These are phyloP conservation scores for Pseudogymnoascus sp. DNA, from an alignment of 2,329 filamentous ascomycete genomes.

Conservation along the genomic window DNA sequence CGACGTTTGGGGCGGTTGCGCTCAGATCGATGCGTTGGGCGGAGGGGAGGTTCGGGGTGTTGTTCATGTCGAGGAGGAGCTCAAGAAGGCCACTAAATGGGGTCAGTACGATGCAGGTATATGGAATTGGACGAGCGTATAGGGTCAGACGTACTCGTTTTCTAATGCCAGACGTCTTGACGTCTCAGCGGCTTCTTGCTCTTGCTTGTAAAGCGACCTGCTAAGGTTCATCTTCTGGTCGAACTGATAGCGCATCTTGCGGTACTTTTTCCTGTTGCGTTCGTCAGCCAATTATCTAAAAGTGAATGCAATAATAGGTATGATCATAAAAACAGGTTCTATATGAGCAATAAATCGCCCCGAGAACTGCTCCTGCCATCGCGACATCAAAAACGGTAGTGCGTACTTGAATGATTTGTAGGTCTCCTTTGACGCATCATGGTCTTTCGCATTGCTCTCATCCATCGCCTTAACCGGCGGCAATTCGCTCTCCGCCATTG, in stretches of 20 bases:
- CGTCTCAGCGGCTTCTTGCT: constrained; percentile 71
- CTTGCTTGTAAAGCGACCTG: constrained; percentile 72
- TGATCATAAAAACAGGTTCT: background rate
- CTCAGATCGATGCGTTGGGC: constrained; percentile 67
- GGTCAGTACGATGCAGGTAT: constrained; percentile 8
- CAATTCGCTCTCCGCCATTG: background rate
- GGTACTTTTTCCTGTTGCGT: constrained; percentile 82
- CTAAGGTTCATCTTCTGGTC: constrained; percentile 71
- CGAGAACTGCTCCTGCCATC: background rate
- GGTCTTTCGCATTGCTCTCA: constrained; percentile 16
- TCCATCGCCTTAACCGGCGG: constrained; percentile 8
- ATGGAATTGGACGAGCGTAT: background rate
- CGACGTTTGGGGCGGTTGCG: constrained; percentile 9
- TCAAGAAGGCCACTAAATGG: constrained; percentile 70
- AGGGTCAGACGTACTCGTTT: constrained; percentile 65
- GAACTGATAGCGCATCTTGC: constrained; percentile 76
- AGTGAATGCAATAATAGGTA: background rate
- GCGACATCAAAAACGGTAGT: background rate
- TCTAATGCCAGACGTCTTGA: constrained; percentile 80
- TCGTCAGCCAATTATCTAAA: background rate
- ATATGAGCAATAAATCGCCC: background rate
- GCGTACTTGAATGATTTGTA: constrained; percentile 33
- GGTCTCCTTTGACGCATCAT: constrained; percentile 22
- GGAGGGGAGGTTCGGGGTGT: constrained; percentile 66
- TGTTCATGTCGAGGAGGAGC: constrained; percentile 82